phyloP scores from a whole-genome alignment of 2,329 filamentous ascomycete genomes.

The Penicillium sp. region DNA sequence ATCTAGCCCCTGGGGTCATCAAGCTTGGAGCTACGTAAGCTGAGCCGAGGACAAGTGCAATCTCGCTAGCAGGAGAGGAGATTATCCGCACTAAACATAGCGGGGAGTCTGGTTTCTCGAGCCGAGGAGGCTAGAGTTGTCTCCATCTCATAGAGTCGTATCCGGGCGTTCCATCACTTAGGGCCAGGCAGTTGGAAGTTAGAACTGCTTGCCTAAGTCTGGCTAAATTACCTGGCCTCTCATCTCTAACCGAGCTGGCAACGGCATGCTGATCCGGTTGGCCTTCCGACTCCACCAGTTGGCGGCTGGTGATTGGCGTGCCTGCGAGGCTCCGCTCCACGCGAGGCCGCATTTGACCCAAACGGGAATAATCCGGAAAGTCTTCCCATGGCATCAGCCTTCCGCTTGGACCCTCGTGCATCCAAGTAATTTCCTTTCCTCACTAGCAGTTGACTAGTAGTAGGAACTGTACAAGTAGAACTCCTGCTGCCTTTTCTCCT shows the following conservation, averaged over 20 bases:
- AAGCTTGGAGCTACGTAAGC: too few relatives aligned
- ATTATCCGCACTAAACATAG: too few relatives aligned
- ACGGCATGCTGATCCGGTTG: slow-evolving; percentile 21
- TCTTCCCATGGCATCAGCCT: not conserved
- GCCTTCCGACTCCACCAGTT: slow-evolving; percentile 7
- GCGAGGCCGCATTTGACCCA: not conserved
- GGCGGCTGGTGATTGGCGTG: slow-evolving; percentile 9
- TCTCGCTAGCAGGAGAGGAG: too few relatives aligned
- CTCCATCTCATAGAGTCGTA: not conserved
- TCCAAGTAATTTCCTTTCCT: not conserved
- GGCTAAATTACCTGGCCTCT: not conserved
- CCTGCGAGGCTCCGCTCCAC: slow-evolving; percentile 3
- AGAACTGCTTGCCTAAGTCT: not conserved
- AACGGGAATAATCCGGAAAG: not conserved
- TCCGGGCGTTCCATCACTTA: not conserved
- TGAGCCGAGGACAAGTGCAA: too few relatives aligned
- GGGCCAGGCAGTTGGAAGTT: not conserved
- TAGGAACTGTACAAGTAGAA: too few relatives aligned
- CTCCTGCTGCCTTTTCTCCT: too few relatives aligned
- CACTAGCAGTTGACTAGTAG: not conserved
- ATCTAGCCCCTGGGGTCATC: too few relatives aligned
- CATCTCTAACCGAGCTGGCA: slow-evolving; percentile 9
- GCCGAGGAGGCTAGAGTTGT: not conserved
- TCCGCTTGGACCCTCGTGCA: not conserved
- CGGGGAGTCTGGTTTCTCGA: too few relatives aligned